Conservation (phyloP, 768 basidiomycete genomes). For the Phylloporus sp. region DNA sequence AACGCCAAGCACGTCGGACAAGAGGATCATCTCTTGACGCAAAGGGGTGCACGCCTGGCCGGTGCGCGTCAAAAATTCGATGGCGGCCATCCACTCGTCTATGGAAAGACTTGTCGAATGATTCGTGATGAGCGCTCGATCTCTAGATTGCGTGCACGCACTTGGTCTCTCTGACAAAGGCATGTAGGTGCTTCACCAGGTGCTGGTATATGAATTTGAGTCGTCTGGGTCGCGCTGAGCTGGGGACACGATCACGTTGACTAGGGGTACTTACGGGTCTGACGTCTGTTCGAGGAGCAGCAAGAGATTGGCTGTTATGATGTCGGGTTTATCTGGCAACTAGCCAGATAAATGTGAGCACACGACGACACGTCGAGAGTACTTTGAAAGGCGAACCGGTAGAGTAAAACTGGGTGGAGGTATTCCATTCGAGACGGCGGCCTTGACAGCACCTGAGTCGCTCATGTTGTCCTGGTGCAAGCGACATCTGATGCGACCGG, state of each 20-base stretch:
- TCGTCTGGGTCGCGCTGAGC: conserved; percentile 28
- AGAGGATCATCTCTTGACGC: conserved; percentile 76
- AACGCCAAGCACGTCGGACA: conserved; percentile 78
- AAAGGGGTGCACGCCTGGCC: conserved; percentile 71
- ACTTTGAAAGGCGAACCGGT: conserved; percentile 30
- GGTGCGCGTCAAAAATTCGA: conserved; percentile 70
- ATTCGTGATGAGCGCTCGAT: not conserved
- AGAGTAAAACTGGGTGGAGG: conserved; percentile 35
- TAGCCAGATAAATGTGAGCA: conserved; percentile 18
- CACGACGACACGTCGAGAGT: too few species aligned
- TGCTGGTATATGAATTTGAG: conserved; percentile 44
- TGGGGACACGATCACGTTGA: not conserved
- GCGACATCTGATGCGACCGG: not conserved
- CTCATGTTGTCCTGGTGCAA: conserved; percentile 7
- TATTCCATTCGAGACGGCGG: conserved; percentile 39
- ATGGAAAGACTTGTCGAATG: conserved; percentile 50
- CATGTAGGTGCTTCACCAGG: conserved; percentile 66
- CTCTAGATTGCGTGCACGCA: conserved; percentile 22
- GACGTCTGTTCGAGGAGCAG: conserved; percentile 35
- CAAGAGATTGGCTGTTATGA: conserved; percentile 45
- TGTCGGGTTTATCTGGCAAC: conserved; percentile 46
- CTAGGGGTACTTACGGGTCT: conserved; percentile 34
- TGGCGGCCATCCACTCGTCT: conserved; percentile 80
- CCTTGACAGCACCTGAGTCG: conserved; percentile 6
- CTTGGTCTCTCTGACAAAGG: conserved; percentile 69